phyloP scores from a whole-genome alignment of 495 filamentous ascomycete genomes.

The Penicillium waksmanii region DNA sequence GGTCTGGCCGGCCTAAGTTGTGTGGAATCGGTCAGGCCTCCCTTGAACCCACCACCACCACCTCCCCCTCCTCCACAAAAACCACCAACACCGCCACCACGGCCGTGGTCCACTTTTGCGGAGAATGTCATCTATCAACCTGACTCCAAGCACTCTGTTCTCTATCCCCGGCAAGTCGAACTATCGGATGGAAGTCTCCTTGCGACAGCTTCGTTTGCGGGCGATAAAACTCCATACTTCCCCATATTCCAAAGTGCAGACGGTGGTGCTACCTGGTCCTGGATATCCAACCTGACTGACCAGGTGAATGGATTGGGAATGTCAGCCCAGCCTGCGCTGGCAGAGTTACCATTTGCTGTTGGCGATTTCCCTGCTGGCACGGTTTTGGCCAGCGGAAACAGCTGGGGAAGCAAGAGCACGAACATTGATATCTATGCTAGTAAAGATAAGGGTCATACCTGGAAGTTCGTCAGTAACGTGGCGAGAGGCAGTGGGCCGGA shows the following conservation, averaged over 20 bases:
- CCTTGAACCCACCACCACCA: too few species aligned
- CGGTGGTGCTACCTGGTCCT: constrained; percentile 22
- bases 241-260: constrained; percentile 19
- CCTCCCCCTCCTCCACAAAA: constrained; percentile 9
- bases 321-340: constrained; percentile 62
- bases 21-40: constrained; percentile 12
- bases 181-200: constrained; percentile 17
- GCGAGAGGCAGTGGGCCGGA: constrained; percentile 57
- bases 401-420: constrained; percentile 60
- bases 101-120: constrained; percentile 18
- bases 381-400: constrained; percentile 12
- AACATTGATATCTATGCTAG: constrained; percentile 67
- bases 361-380: neutral
- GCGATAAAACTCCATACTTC: constrained; percentile 17
- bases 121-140: constrained; percentile 21
- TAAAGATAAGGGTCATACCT: constrained; percentile 55
- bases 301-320: constrained; percentile 57
- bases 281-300: constrained; percentile 19
- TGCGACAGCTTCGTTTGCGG: constrained; percentile 14
- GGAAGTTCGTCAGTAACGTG: constrained; percentile 61
- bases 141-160: constrained; percentile 13
- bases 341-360: constrained; percentile 55
- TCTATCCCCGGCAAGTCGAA: constrained; percentile 17
- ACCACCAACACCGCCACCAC: constrained; percentile 11
- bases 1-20: constrained; percentile 11